Conservation (phyloP, 2,329 filamentous ascomycete genomes). For the Acrocalymma vagum region DNA sequence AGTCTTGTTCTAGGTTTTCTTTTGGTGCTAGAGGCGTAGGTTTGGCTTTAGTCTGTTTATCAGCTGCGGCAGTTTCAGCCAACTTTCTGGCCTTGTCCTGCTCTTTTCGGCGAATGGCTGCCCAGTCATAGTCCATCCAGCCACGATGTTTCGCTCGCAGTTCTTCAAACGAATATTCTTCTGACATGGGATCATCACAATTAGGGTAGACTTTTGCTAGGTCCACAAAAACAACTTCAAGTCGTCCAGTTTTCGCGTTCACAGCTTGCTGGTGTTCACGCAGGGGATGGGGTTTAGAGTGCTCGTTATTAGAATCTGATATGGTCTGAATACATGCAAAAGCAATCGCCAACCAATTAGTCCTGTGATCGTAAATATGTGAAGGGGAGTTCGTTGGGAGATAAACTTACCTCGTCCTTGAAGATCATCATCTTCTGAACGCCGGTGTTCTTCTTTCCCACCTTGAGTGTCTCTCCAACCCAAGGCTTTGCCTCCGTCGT, state of each 20-base stretch:
- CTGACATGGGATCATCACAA: slow-evolving; percentile 69
- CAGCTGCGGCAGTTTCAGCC: slow-evolving; percentile 22
- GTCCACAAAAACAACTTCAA: slow-evolving; percentile 87
- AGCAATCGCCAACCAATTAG: slow-evolving; percentile 75
- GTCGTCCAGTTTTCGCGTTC: slow-evolving; percentile 83
- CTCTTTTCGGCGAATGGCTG: slow-evolving; percentile 40
- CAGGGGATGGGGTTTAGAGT: slow-evolving; percentile 66
- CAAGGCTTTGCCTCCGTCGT: slow-evolving; percentile 84
- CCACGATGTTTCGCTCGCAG: slow-evolving; percentile 81
- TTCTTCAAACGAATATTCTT: slow-evolving; percentile 91
- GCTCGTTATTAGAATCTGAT: slow-evolving; percentile 46
- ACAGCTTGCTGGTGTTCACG: slow-evolving; percentile 81
- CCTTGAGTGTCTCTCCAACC: slow-evolving; percentile 90
- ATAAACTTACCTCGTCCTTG: slow-evolving; percentile 87
- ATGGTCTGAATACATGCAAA: slow-evolving; percentile 62
- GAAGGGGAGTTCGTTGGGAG: slow-evolving; percentile 45
- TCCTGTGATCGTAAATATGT: slow-evolving; percentile 68
- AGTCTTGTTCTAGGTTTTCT: slow-evolving; percentile 21
- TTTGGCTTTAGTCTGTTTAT: slow-evolving; percentile 16
- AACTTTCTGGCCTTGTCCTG: slow-evolving; percentile 33
- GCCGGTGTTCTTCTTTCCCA: slow-evolving; percentile 80
- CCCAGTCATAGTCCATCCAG: slow-evolving; percentile 66
- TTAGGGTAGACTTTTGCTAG: slow-evolving; percentile 86
- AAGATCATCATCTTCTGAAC: slow-evolving; percentile 89
- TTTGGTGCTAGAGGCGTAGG: slow-evolving; percentile 23